A percentile compares a stretch with the other conserved stretches of the same genome.
These are phyloP conservation scores for Taxillus chinensis DNA, from an alignment of 164 flowering plant species.

Conservation along the genomic window DNA sequence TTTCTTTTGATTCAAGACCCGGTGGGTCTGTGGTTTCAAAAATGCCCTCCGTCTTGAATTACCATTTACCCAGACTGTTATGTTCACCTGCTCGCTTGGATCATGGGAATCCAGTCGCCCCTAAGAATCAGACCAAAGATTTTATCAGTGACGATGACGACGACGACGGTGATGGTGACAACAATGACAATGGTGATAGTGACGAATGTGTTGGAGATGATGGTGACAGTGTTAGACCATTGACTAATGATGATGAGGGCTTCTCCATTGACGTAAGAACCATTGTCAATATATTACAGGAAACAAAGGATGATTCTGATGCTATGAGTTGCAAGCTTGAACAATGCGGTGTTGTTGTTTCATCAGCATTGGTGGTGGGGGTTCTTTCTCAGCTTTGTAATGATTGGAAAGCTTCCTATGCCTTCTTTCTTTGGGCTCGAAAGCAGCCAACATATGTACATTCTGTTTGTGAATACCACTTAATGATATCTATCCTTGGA, in stretches of 20 bases:
- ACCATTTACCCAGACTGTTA: background rate
- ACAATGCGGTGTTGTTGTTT: slow-evolving; percentile 26
- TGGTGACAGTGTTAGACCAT: background rate
- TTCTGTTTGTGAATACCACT: slow-evolving; percentile 50
- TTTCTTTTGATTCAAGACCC: background rate
- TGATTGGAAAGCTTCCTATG: slow-evolving; percentile 68
- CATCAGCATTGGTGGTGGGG: slow-evolving; percentile 51
- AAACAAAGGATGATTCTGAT: slow-evolving; percentile 11
- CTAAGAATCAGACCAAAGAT: background rate
- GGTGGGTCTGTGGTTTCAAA: background rate
- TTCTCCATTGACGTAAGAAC: slow-evolving; percentile 16
- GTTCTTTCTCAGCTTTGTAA: slow-evolving; percentile 58
- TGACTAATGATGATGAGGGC: slow-evolving; percentile 16
- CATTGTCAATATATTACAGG: slow-evolving; percentile 23
- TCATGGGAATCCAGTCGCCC: background rate
- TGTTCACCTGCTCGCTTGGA: slow-evolving; percentile 10
- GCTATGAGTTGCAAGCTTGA: slow-evolving; percentile 39
- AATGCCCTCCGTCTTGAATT: background rate
- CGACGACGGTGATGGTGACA: background rate
- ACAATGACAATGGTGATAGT: slow-evolving; percentile 13
- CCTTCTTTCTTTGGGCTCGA: slow-evolving; percentile 82
- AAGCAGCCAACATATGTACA: slow-evolving; percentile 53
- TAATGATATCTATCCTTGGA: slow-evolving; percentile 69
- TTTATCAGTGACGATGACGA: slow-evolving; percentile 6
- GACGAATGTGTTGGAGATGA: slow-evolving; percentile 3